These are phyloP conservation scores for Medicago arabica DNA, from an alignment of 306 rosid species.

Conservation along the genomic window DNA sequence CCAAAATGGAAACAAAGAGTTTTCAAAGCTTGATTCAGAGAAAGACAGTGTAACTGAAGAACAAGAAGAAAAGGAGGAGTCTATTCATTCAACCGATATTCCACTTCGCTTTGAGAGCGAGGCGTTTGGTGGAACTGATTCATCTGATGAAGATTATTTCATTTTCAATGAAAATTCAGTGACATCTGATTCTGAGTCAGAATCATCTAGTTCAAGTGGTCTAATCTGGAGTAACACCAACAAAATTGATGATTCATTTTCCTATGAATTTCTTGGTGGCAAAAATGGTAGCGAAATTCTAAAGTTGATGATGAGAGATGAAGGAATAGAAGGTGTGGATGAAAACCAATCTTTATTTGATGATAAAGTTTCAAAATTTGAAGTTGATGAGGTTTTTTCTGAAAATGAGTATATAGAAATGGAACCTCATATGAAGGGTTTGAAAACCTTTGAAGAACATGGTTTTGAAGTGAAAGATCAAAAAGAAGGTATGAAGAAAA, in stretches of 20 bases:
- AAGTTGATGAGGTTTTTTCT: constrained; percentile 24
- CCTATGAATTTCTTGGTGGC: constrained; percentile 45
- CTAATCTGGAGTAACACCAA: constrained; percentile 39
- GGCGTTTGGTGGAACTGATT: constrained; percentile 45
- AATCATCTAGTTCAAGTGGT: constrained; percentile 47
- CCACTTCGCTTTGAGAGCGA: constrained; percentile 33
- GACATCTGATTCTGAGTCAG: constrained; percentile 53
- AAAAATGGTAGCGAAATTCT: constrained; percentile 46
- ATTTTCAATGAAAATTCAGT: constrained; percentile 45
- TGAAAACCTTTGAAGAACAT: constrained; percentile 1
- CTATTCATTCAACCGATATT: neutral
- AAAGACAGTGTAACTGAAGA: constrained; percentile 6
- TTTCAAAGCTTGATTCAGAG: constrained; percentile 30
- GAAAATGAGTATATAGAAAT: constrained; percentile 58
- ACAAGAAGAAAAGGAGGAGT: constrained; percentile 28
- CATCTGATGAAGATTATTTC: constrained; percentile 53
- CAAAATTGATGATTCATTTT: constrained; percentile 46
- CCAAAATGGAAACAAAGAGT: constrained; percentile 29
- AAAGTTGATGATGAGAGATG: constrained; percentile 36
- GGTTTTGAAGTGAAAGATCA: constrained; percentile 26
- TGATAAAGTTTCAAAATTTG: constrained; percentile 32
- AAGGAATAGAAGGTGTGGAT: constrained; percentile 11
- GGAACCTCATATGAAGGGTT: constrained; percentile 42
- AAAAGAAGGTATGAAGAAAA: constrained; percentile 37
- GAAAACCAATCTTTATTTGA: constrained; percentile 37